Evolutionary conservation across 1,284 basidiomycete genomes (phyloP), one percentile per base, ranked within the genome.

Genomic region (Trichosporon coremiiforme): DNA sequence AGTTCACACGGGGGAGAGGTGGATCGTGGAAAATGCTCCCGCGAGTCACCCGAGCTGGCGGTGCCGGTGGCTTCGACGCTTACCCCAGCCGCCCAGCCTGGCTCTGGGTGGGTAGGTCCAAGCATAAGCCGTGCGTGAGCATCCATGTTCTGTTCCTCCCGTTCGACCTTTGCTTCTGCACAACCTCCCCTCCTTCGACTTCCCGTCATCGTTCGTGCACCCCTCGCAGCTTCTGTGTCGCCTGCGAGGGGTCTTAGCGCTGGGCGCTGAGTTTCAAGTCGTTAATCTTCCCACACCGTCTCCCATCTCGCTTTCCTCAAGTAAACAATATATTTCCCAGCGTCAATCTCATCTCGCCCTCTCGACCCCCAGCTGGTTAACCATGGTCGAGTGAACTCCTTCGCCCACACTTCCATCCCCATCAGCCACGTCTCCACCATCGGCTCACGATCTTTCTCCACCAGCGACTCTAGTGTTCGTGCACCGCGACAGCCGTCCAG

Each of bases 201-300:
- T 29, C 20, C 36, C 36, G 38, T 22, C 36, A 38, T 25, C 41
- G n/a, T 64, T 45, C 63, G 41, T 41, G 57, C 31, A 53, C 57
- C 57, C 57, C 57, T 62, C 57, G 57, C 57, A 62, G 57, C 57
- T 62, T 62, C 57, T 35, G 57, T 35, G 57, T 62, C 57, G 57
- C 57, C 57, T 62, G 57, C 57, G 57, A 62, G 57, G 57, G 57
- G 57, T 62, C 57, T 62, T 33, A 62, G 57, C 57, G 57, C 57
- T 62, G 29, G 29, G 57, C 57, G 57, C 31, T 62, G 57, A 33
- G 57, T 62, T 33, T 62, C 57, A 33, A 62, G 29, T 35, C 29
- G 29, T 62, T n/a, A 10, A 17, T 15, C 57, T 62, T 62, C 17
- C 57, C 50, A 20, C 50, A 53, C 17, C 45, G n/a, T 22, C 50